A percentile compares a stretch with the other conserved stretches of the same genome.
These are phyloP conservation scores for Haematococcus lacustris DNA, from an alignment of 139 green algal species.

Conservation along the genomic window DNA sequence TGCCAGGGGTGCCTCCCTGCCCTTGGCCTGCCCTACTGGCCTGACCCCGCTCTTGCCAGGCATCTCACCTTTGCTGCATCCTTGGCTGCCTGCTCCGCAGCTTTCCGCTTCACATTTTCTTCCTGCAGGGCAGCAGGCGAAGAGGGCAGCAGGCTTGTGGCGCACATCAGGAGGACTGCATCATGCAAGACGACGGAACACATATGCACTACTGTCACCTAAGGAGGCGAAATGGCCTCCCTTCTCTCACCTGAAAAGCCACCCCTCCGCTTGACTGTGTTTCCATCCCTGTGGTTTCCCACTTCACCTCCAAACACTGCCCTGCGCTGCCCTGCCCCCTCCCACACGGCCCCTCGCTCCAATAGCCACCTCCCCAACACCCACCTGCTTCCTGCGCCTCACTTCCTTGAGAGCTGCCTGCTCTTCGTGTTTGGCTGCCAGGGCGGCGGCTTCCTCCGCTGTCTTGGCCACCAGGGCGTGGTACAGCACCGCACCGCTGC, in stretches of 20 bases:
- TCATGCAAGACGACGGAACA: not conserved
- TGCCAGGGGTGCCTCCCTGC: not conserved
- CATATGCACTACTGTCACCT: not conserved
- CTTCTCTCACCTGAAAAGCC: not conserved
- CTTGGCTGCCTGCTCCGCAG: constrained; percentile 5
- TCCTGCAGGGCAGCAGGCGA: constrained; percentile 8
- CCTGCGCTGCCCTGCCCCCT: not conserved
- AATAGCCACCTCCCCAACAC: not conserved
- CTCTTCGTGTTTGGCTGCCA: constrained; percentile 46
- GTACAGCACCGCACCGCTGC: constrained; percentile 80
- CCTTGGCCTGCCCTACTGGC: not conserved
- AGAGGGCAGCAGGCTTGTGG: not conserved
- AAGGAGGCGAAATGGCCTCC: not conserved
- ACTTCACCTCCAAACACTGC: not conserved
- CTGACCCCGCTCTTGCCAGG: not conserved
- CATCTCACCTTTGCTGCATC: not conserved
- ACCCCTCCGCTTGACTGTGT: not conserved
- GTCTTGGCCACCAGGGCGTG: constrained; percentile 71
- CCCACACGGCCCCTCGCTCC: too few species aligned
- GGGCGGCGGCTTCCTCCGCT: constrained; percentile 37
- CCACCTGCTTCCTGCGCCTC: constrained; percentile 52
- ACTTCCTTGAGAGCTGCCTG: constrained; percentile 32
- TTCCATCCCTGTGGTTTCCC: not conserved
- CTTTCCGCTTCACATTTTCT: constrained; percentile 18
- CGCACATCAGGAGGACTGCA: not conserved